A percentile compares a stretch with the other conserved stretches of the same genome.
phyloP scores from a whole-genome alignment of 345 rosid species.

The Clausena lansium region DNA sequence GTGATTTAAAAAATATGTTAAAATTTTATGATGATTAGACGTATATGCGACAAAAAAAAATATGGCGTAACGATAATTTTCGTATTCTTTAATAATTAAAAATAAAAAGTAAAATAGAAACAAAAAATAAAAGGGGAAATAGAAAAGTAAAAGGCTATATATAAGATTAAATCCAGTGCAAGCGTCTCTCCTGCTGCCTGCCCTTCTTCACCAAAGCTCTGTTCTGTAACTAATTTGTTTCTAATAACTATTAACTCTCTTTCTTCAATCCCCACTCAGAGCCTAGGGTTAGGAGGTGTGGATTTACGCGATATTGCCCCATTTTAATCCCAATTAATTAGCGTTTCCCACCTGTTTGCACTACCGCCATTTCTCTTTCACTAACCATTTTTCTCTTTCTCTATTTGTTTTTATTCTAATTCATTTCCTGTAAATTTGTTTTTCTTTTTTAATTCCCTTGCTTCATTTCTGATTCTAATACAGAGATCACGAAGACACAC shows the following conservation, averaged over 20 bases:
- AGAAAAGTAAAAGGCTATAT: background rate
- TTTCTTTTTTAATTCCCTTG: background rate
- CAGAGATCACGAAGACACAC: background rate
- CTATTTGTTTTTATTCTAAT: background rate
- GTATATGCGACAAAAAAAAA: too few species aligned
- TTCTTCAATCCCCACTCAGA: background rate
- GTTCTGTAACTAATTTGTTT: background rate
- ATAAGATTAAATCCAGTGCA: background rate
- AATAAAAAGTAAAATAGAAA: too few species aligned
- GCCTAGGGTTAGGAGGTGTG: constrained; percentile 27
- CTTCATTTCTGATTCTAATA: background rate
- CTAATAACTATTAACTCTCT: background rate
- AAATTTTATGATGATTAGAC: too few species aligned
- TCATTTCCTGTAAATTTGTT: background rate
- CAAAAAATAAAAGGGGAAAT: too few species aligned
- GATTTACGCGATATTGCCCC: constrained; percentile 1
- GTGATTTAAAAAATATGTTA: too few species aligned
- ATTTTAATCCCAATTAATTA: background rate
- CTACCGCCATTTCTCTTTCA: constrained; percentile 16
- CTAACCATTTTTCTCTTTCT: background rate
- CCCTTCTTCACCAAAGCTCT: constrained; percentile 6
- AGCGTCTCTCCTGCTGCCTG: background rate
- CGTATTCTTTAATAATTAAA: too few species aligned
- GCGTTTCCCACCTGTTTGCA: constrained; percentile 19
- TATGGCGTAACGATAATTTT: too few species aligned